A percentile compares a stretch with the other conserved stretches of the same genome.
Conservation (phyloP, 202 grass and related monocot genomes). For the Zoysia matrella region DNA sequence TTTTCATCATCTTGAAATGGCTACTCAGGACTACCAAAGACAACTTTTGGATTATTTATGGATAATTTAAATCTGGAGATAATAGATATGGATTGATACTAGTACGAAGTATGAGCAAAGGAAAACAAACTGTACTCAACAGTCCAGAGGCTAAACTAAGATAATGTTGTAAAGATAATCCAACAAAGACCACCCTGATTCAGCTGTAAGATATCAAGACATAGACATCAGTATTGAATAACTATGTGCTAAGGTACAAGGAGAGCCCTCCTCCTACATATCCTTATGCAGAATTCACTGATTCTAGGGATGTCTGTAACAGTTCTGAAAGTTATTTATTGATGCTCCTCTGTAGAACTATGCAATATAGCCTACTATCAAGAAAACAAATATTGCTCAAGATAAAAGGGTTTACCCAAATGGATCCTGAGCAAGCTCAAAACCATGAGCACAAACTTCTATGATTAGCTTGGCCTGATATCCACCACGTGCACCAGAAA, state of each 20-base stretch:
- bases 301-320: not conserved
- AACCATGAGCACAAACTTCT: constrained; percentile 73
- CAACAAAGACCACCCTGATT: not conserved
- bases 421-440: constrained; percentile 72
- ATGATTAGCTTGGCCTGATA: constrained; percentile 68
- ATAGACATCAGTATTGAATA: not conserved
- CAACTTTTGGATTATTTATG: not conserved
- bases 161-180: not conserved
- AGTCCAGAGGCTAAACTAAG: constrained; percentile 9
- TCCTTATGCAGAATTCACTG: not conserved
- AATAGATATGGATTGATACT: not conserved
- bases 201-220: not conserved
- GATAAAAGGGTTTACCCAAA: constrained; percentile 63
- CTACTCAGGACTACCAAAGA: not conserved
- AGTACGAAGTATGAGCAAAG: not conserved
- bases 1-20: not conserved
- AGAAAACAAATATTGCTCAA: not conserved
- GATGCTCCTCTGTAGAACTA: constrained; percentile 16
- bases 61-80: constrained; percentile 12
- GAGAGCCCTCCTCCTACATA: not conserved
- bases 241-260: constrained; percentile 13
- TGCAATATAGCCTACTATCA: not conserved
- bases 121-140: not conserved
- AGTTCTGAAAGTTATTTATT: constrained; percentile 8
- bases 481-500: constrained; percentile 56